phyloP scores from a whole-genome alignment of 1,139 yeast species.

The Kluyveromyces sp. region DNA sequence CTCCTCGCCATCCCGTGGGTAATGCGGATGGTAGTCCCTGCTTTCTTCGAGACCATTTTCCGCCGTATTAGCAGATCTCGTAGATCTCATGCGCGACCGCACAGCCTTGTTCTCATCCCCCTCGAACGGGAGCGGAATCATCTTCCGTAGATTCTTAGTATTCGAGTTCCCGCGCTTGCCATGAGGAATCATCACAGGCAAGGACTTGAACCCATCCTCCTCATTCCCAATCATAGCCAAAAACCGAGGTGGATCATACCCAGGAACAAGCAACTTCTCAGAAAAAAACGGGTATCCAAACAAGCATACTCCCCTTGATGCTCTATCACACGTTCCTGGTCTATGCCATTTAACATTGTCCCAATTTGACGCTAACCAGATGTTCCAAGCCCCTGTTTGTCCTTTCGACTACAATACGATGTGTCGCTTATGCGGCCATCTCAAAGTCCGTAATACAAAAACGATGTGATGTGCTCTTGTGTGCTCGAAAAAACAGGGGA shows the following conservation, averaged over 20 bases:
- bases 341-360: background rate
- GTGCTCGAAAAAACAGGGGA: no score
- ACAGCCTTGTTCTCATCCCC: background rate
- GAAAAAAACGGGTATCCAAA: conserved; percentile 50
- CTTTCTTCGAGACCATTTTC: background rate
- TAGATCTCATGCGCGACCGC: no score
- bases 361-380: no score
- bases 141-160: background rate
- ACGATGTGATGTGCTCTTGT: no score
- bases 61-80: background rate
- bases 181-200: conserved; percentile 1
- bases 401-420: no score
- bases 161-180: conserved; percentile 2
- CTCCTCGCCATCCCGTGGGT: conserved; percentile 33
- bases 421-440: no score
- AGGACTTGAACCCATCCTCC: conserved; percentile 24
- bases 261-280: conserved; percentile 34
- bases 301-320: conserved; percentile 48
- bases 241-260: conserved; percentile 42
- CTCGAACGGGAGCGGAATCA: conserved; percentile 1
- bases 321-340: conserved; percentile 32
- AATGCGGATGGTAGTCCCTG: conserved; percentile 3
- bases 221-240: conserved; percentile 27
- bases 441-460: no score
- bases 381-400: no score